These are phyloP conservation scores for Linanthus parryae DNA, from an alignment of 148 eudicot species.

Conservation along the genomic window DNA sequence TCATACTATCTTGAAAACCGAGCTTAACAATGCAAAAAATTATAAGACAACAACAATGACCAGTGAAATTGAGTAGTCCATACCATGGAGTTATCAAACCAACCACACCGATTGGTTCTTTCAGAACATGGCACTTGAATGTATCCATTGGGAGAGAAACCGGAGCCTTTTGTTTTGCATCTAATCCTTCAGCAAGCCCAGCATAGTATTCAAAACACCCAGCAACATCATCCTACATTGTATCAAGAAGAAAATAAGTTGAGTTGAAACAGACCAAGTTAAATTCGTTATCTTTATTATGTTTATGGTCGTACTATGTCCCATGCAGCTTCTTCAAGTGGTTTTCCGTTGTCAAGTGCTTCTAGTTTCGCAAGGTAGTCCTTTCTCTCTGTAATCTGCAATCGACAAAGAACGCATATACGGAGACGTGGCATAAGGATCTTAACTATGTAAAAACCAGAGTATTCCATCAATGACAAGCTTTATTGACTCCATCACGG, in stretches of 20 bases:
- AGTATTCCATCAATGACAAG: too few species aligned
- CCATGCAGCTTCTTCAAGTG: conserved; percentile 86
- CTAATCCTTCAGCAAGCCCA: conserved; percentile 88
- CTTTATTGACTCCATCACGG: too few species aligned
- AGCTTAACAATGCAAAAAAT: too few species aligned
- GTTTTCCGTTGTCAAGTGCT: conserved; percentile 82
- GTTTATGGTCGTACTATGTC: conserved; percentile 68
- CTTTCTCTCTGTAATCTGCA: conserved; percentile 77
- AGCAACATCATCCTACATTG: conserved; percentile 89
- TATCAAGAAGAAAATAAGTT: conserved; percentile 14
- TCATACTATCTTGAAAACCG: too few species aligned
- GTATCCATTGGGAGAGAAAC: conserved; percentile 78
- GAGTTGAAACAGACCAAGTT: too few species aligned
- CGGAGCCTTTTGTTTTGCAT: conserved; percentile 78
- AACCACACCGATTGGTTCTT: conserved; percentile 91
- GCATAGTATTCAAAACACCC: conserved; percentile 92
- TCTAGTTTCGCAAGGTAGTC: conserved; percentile 68
- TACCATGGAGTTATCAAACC: conserved; percentile 98
- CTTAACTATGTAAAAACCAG: too few species aligned
- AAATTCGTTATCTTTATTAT: too few species aligned
- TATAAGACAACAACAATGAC: too few species aligned
- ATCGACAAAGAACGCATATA: too few species aligned
- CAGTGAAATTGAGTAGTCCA: too few species aligned
- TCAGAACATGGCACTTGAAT: conserved; percentile 75
- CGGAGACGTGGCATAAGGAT: too few species aligned